phyloP scores from a whole-genome alignment of 163 green algal genomes.

The Smithsoniella earleae region DNA sequence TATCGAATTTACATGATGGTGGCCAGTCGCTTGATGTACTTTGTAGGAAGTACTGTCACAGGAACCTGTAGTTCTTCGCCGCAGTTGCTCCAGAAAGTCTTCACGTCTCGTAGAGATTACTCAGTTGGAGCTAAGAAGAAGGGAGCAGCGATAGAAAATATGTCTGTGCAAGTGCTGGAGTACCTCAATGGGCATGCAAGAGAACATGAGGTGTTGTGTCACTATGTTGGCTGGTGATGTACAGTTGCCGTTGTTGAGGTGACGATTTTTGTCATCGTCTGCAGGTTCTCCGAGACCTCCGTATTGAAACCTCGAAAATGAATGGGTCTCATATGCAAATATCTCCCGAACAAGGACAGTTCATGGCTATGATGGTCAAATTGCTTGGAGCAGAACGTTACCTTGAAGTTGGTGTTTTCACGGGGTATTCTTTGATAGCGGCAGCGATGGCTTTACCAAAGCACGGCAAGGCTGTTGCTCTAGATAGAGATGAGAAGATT shows the following conservation, averaged over 20 bases:
- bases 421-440: conserved; percentile 44
- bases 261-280: not conserved
- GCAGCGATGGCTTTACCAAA: conserved; percentile 55
- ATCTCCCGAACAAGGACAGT: conserved; percentile 75
- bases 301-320: conserved; percentile 48
- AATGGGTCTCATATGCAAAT: conserved; percentile 52
- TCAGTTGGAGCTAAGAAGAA: too few species aligned
- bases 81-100: too few species aligned
- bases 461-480: conserved; percentile 60
- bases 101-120: too few species aligned
- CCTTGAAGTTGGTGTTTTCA: conserved; percentile 91
- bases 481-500: conserved; percentile 60
- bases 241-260: too few species aligned
- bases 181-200: too few species aligned
- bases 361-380: conserved; percentile 73
- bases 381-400: conserved; percentile 51
- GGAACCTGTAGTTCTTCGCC: too few species aligned
- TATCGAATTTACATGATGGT: not conserved
- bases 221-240: too few species aligned
- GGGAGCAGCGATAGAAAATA: too few species aligned
- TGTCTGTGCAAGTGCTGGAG: too few species aligned
- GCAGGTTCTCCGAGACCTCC: conserved; percentile 50
- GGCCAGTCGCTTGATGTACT: not conserved
- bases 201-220: too few species aligned
- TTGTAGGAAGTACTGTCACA: not conserved